Conservation (phyloP, 345 rosid species). For the Murraya paniculata region DNA sequence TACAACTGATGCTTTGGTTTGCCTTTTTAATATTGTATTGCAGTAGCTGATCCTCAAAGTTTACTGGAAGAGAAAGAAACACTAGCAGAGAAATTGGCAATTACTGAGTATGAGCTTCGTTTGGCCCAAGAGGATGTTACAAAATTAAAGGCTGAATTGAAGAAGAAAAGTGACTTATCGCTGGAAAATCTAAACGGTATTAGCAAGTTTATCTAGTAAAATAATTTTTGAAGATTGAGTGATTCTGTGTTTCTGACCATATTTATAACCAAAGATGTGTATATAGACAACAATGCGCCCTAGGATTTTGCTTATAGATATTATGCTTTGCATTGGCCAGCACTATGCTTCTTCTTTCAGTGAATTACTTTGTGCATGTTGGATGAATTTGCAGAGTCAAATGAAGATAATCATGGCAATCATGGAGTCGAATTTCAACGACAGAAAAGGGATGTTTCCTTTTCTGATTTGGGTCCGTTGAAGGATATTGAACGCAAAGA, state of each 20-base stretch:
- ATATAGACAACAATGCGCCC: neutral
- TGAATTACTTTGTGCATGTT: constrained; percentile 12
- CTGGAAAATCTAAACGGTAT: constrained; percentile 51
- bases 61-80: constrained; percentile 89
- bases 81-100: constrained; percentile 70
- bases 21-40: constrained; percentile 18
- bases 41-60: constrained; percentile 94
- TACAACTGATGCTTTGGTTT: constrained; percentile 14
- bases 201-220: neutral
- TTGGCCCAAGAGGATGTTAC: constrained; percentile 85
- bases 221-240: neutral
- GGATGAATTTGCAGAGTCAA: constrained; percentile 46
- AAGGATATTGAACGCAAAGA: constrained; percentile 81
- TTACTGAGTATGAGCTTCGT: constrained; percentile 84
- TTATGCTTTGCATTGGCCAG: neutral
- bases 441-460: constrained; percentile 52
- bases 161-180: constrained; percentile 52
- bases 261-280: neutral
- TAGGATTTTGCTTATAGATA: neutral
- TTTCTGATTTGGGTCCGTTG: constrained; percentile 77
- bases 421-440: constrained; percentile 48
- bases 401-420: constrained; percentile 32
- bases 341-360: neutral
- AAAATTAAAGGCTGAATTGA: constrained; percentile 67
- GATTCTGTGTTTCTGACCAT: neutral